Percentiles rank a stretch among this genome's conserved stretches.
phyloP scores from a whole-genome alignment of 345 rosid genomes.

The Erysimum cheiranthoides region DNA sequence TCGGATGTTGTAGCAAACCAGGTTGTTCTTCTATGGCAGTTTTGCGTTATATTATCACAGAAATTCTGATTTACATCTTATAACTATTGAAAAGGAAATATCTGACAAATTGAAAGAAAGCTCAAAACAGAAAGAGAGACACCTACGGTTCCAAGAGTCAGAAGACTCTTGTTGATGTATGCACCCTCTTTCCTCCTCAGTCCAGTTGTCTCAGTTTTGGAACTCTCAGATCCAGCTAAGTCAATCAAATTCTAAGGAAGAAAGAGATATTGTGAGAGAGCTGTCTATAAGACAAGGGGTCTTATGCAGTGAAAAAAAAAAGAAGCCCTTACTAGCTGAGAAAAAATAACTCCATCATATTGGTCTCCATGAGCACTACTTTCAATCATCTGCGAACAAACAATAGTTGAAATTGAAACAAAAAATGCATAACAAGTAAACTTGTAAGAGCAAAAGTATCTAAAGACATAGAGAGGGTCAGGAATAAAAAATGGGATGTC shows the following conservation, averaged over 20 bases:
- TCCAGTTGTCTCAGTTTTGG: slow-evolving; percentile 99
- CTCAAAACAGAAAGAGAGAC: slow-evolving; percentile 34
- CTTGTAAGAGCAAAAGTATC: slow-evolving; percentile 8
- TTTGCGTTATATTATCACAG: neutral
- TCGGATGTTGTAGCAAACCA: slow-evolving; percentile 16
- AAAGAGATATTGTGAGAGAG: slow-evolving; percentile 43
- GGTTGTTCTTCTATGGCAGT: neutral
- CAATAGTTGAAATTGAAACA: slow-evolving; percentile 5
- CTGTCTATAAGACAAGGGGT: slow-evolving; percentile 3
- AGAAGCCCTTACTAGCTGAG: slow-evolving; percentile 80
- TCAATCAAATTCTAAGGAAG: slow-evolving; percentile 89
- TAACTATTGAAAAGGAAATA: slow-evolving; percentile 7
- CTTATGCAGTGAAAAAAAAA: slow-evolving; percentile 33
- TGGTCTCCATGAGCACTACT: slow-evolving; percentile 93
- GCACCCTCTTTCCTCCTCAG: slow-evolving; percentile 97
- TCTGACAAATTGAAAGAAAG: neutral
- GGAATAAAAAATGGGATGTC: slow-evolving; percentile 4
- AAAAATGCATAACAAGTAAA: slow-evolving; percentile 3
- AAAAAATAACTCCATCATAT: slow-evolving; percentile 98
- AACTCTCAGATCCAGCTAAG: slow-evolving; percentile 99
- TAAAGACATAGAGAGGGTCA: slow-evolving; percentile 11
- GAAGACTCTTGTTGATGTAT: slow-evolving; percentile 98
- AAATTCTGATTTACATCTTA: neutral
- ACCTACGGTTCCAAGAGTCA: slow-evolving; percentile 98
- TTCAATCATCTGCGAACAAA: slow-evolving; percentile 84